phyloP scores from a whole-genome alignment of 768 basidiomycete genomes.

The Phlebiopsis gigantea region DNA sequence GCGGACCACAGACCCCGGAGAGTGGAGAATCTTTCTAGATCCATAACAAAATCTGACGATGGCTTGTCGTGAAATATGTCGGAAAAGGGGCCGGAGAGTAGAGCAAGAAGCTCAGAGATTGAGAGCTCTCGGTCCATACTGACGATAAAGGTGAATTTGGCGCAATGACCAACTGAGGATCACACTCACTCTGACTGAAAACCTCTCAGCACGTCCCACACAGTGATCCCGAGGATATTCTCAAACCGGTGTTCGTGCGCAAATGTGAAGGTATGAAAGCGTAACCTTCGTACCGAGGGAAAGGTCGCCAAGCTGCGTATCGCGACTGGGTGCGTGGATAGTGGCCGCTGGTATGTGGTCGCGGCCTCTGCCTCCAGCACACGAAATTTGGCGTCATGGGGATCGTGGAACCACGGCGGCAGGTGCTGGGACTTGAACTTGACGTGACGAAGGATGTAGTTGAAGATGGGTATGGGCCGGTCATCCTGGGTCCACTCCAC shows the following conservation, averaged over 20 bases:
- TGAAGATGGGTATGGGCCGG: slow-evolving; percentile 4
- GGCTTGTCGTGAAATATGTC: background rate
- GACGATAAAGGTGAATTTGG: background rate
- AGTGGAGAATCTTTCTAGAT: slow-evolving; percentile 12
- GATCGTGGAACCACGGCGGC: slow-evolving; percentile 2
- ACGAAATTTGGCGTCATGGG: background rate
- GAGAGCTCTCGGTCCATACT: slow-evolving; percentile 9
- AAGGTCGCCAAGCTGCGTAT: slow-evolving; percentile 12
- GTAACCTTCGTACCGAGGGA: slow-evolving; percentile 4
- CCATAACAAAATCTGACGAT: background rate
- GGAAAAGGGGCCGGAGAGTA: slow-evolving; percentile 5
- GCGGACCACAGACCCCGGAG: slow-evolving; percentile 10
- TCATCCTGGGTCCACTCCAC: slow-evolving; percentile 1
- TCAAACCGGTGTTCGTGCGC: background rate
- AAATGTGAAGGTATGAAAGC: slow-evolving; percentile 1
- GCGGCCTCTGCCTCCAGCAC: background rate
- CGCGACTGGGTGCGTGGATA: slow-evolving; percentile 10
- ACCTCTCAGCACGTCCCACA: slow-evolving; percentile 9
- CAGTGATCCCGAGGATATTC: slow-evolving; percentile 4
- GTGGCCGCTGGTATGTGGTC: background rate
- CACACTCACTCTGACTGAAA: slow-evolving; percentile 5
- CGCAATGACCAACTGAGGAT: background rate
- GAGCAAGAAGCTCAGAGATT: background rate
- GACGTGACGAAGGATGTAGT: slow-evolving; percentile 7
- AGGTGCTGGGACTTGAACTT: slow-evolving; percentile 1